These are phyloP conservation scores for Geosmithia morbida DNA, from an alignment of 2,329 filamentous ascomycete genomes.

Conservation along the genomic window DNA sequence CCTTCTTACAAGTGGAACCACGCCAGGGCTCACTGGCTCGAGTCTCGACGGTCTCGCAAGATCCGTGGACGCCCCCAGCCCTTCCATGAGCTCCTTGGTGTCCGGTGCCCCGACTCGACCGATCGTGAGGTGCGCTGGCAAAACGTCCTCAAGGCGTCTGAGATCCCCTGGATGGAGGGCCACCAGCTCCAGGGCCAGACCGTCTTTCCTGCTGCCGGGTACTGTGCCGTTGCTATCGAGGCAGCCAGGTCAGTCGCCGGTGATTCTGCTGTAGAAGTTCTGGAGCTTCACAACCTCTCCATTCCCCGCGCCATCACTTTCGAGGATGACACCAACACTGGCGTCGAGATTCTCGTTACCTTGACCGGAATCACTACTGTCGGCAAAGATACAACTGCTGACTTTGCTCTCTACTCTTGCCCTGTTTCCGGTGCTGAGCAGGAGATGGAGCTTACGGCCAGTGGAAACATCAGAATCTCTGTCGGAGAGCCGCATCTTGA, in stretches of 20 bases:
- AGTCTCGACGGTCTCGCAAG: constrained; percentile 10
- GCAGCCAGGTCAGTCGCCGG: constrained; percentile 9
- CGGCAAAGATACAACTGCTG: constrained; percentile 4
- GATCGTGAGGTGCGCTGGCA: constrained; percentile 24
- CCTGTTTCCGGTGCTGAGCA: constrained; percentile 4
- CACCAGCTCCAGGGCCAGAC: constrained; percentile 37
- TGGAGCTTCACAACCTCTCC: constrained; percentile 2
- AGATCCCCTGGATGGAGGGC: constrained; percentile 39
- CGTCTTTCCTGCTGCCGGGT: constrained; percentile 29
- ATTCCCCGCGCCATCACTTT: constrained; percentile 3
- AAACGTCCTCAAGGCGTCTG: constrained; percentile 28
- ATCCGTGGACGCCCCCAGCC: constrained; percentile 7
- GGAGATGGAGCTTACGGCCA: constrained; percentile 7
- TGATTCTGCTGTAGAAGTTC: not conserved
- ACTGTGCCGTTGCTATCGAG: constrained; percentile 27
- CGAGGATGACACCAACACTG: constrained; percentile 5
- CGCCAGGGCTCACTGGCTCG: constrained; percentile 15
- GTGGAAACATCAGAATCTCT: constrained; percentile 7
- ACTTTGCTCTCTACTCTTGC: constrained; percentile 6
- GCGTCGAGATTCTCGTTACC: constrained; percentile 9
- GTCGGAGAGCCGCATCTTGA: constrained; percentile 7
- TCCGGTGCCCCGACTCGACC: constrained; percentile 7
- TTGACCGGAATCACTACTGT: constrained; percentile 5
- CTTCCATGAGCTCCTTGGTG: constrained; percentile 26
- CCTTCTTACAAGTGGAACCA: constrained; percentile 24